These are phyloP conservation scores for Colletotrichum sp. DNA, from an alignment of 2,329 filamentous ascomycete species.

Conservation along the genomic window DNA sequence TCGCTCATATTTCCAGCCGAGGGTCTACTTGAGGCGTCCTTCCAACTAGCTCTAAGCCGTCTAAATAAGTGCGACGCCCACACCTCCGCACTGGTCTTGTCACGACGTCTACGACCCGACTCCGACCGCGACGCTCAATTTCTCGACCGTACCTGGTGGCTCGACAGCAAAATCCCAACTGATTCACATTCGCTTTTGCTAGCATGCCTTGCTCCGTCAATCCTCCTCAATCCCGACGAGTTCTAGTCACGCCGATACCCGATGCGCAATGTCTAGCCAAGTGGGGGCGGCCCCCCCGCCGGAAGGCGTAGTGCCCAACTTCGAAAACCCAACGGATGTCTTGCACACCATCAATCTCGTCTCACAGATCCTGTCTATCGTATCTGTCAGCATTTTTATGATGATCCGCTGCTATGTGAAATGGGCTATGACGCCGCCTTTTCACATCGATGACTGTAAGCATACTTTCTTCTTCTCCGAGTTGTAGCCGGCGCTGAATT, in stretches of 20 bases:
- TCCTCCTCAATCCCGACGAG: neutral
- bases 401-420: conserved; percentile 30
- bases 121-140: neutral
- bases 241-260: neutral
- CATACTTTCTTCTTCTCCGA: neutral
- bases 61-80: neutral
- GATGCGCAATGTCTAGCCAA: conserved; percentile 6
- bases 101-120: neutral
- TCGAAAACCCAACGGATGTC: conserved; percentile 30
- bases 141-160: neutral
- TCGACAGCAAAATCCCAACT: neutral
- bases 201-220: neutral
- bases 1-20: neutral
- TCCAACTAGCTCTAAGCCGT: neutral
- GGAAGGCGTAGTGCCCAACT: conserved; percentile 27
- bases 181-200: neutral
- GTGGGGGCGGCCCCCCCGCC: conserved; percentile 26
- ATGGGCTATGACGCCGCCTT: conserved; percentile 17
- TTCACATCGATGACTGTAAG: conserved; percentile 32
- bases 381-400: conserved; percentile 30
- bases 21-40: rapidly evolving
- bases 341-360: conserved; percentile 30
- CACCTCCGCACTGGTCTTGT: rapidly evolving
- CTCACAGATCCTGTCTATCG: conserved; percentile 31
- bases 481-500: neutral